These are phyloP conservation scores for Sporothrix mexicana DNA, from an alignment of 2,329 filamentous ascomycete species.

Conservation along the genomic window DNA sequence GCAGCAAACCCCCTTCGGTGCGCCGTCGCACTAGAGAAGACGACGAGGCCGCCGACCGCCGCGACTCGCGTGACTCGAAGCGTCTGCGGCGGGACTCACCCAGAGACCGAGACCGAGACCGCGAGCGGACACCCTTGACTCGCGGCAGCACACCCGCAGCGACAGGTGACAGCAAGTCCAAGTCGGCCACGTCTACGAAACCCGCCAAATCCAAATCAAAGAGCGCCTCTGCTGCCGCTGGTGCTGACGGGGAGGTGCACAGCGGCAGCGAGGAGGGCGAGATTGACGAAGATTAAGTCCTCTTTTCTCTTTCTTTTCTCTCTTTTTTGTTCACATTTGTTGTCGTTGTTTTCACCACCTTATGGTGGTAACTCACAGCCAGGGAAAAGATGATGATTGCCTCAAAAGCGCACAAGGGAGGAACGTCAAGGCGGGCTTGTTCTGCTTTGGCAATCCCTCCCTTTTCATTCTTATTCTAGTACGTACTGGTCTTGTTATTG, in stretches of 20 bases:
- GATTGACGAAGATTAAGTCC: constrained; percentile 77
- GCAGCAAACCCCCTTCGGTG: constrained; percentile 57
- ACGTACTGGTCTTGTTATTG: constrained; percentile 43
- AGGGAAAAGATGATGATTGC: not conserved
- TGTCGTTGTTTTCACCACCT: not conserved
- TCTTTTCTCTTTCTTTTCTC: constrained; percentile 8
- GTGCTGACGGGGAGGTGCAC: constrained; percentile 60
- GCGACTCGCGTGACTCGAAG: constrained; percentile 72
- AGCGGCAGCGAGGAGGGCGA: constrained; percentile 97
- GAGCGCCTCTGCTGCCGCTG: constrained; percentile 47
- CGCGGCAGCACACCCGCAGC: constrained; percentile 22
- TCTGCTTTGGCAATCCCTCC: not conserved
- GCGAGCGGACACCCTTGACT: constrained; percentile 38
- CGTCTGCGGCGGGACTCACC: constrained; percentile 19
- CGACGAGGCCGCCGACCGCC: constrained; percentile 71
- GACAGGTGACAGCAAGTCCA: constrained; percentile 1
- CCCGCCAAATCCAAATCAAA: constrained; percentile 53
- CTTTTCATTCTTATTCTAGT: constrained; percentile 38
- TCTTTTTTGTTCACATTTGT: not conserved
- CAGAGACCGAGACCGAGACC: not conserved
- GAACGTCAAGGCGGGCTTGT: too few relatives aligned
- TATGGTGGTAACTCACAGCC: constrained; percentile 19
- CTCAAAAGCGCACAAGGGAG: not conserved
- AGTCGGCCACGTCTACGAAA: not conserved
- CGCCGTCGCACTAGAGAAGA: constrained; percentile 72